Base-by-base conservation (phyloP, 805 yeast genomes). In the Candida glaebosa region DNA sequence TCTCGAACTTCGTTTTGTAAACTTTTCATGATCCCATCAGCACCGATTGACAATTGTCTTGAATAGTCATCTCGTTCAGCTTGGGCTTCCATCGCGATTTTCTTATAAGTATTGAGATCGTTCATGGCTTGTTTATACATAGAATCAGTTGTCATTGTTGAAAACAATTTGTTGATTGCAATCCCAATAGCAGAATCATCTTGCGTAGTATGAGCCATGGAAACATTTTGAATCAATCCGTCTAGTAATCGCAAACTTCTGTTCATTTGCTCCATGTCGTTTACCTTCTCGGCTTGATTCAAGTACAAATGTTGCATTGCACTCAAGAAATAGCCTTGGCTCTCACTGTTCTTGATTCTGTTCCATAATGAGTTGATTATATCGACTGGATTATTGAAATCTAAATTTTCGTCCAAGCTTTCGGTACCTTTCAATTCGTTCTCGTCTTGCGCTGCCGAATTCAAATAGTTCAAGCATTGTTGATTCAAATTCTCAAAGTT, bases 81-180 rank as follows among this genome's bases (percentile, higher is more conserved):
- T 15, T 64, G 60, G 12, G 81, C 80, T 44, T 72, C 74, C 45
- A 79, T 83, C 2, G 82, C 76, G 31, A 66, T 69, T 43, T 58
- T 64, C 4, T 73, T 67, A 31, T 81, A 73, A 34, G 71, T 77
- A 52, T 74, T 73, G 28, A 81, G 71, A 41, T 77, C 88, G 17
- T 55, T 60, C 32, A 63, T 44, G 3, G 96, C 95, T 45, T 84
- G 73, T 39, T 81, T 71, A 9, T 95, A 95, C 63, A 83, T 82
- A 40, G 87, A 95, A 58, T 91, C 96, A 0, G 96, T 86, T 50
- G 82, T 81, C 54, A 90, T 71, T 19, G 85, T 75, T 33, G 87
- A 81, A 44, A 79, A 71, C 35, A 91, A 67, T 41, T 80, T 71
- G 53, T 86, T 88, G 26, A 90, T 81, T 1, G 95, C 87, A 37